Base-by-base conservation (phyloP, 2,329 filamentous ascomycete species). In the Scleromitrula shiraiana region DNA sequence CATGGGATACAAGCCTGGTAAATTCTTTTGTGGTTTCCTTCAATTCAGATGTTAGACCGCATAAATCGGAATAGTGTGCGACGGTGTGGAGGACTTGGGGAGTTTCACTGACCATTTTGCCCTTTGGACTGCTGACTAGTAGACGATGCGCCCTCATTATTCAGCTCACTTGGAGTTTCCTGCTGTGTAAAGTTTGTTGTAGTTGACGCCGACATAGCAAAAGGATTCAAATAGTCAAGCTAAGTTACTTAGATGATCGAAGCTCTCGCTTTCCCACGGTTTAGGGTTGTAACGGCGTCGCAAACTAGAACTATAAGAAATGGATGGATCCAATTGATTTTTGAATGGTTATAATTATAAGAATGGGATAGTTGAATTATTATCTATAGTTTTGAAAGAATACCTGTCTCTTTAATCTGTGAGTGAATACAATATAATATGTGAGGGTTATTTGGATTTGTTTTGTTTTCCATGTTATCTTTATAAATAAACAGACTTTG, bases 1-100 rank as follows among this genome's bases (percentile, higher is more conserved):
- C 44, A 80, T 37, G 73, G 73, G 49, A 75, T 75, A 54, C 76
- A 69, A 9, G 64, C 65, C 46, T 68, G 65, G 43, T 68, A 68
- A 29, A 67, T 46, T 41, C 44, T 29, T 26, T 46, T 46, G 10
- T 46, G 44, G 6, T 41, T 46, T 17, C 44, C 44, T 41, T 37
- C 44, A 30, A 33, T 15, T 26, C 19, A 24, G 24, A 33, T 12
- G 15, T 46, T 12, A 46, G 44, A 19, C 20, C 41, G 15, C 44
- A 24, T 32, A 26, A 23, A 41, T 35, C 23, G 41, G 14, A 20
- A 19, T 10, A n/a, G 15, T 32, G 35, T 46, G 44, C 15, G 44
- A 46, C 44, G 7, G 33, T 32, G 20, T 20, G 12, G 15, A 46
- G 33, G 26, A 33, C 10, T 30, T 10, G 23, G 15, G 17, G 20